Evolutionary conservation across 768 basidiomycete species (phyloP).

Genomic region (Leccinum uliginosum): DNA sequence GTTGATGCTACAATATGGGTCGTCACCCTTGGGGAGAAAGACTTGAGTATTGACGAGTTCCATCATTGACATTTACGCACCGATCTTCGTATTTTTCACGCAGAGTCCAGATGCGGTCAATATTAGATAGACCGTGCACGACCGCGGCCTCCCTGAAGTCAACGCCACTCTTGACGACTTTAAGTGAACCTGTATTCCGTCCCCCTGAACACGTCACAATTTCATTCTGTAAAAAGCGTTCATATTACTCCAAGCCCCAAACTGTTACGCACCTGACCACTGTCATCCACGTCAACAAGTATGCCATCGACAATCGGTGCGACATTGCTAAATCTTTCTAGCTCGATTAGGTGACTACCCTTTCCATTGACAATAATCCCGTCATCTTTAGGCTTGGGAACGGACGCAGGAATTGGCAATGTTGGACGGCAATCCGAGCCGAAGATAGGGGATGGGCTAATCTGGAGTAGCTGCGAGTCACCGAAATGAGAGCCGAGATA

Average conservation of each 20-base stretch:
- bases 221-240: slow-evolving; percentile 46
- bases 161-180: slow-evolving; percentile 76
- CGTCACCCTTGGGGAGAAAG: slow-evolving; percentile 40
- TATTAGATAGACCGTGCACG: slow-evolving; percentile 51
- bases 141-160: slow-evolving; percentile 65
- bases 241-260: neutral
- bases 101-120: slow-evolving; percentile 63
- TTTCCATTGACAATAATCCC: slow-evolving; percentile 48
- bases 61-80: slow-evolving; percentile 35
- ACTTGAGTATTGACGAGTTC: neutral
- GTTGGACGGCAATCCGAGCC: slow-evolving; percentile 36
- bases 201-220: slow-evolving; percentile 86
- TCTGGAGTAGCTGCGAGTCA: slow-evolving; percentile 71
- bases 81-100: slow-evolving; percentile 41
- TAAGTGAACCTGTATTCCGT: slow-evolving; percentile 68
- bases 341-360: slow-evolving; percentile 55
- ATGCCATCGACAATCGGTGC: slow-evolving; percentile 81
- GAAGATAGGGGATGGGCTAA: slow-evolving; percentile 45
- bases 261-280: slow-evolving; percentile 52
- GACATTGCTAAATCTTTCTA: slow-evolving; percentile 70
- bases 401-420: slow-evolving; percentile 47
- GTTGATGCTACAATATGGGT: slow-evolving; percentile 61
- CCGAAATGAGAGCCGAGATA: slow-evolving; percentile 82
- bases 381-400: slow-evolving; percentile 35
- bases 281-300: slow-evolving; percentile 68